phyloP scores from a whole-genome alignment of 768 basidiomycete species.

The Amanita thiersii region DNA sequence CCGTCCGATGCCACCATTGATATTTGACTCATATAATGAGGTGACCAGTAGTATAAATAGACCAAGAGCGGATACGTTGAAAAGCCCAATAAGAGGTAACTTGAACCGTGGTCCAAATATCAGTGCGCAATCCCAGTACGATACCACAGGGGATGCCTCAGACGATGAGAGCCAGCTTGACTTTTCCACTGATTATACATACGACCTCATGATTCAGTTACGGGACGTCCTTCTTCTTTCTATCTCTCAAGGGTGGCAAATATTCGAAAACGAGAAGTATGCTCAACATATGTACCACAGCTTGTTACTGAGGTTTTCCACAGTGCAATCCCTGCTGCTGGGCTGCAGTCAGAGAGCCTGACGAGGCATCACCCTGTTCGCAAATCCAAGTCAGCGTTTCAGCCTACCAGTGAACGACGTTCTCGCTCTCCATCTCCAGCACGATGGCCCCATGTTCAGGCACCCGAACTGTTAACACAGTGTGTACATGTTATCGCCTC shows the following conservation, averaged over 20 bases:
- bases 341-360: neutral
- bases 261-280: slow-evolving; percentile 53
- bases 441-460: slow-evolving; percentile 20
- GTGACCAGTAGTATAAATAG: slow-evolving; percentile 17
- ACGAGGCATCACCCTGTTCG: slow-evolving; percentile 24
- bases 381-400: slow-evolving; percentile 33
- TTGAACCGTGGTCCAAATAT: slow-evolving; percentile 12
- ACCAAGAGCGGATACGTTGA: slow-evolving; percentile 33
- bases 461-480: slow-evolving; percentile 47
- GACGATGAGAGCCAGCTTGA: slow-evolving; percentile 36
- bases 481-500: slow-evolving; percentile 58
- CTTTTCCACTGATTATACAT: slow-evolving; percentile 61
- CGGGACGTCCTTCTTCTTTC: slow-evolving; percentile 53
- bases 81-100: slow-evolving; percentile 27
- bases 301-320: too few relatives aligned
- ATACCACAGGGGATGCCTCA: slow-evolving; percentile 30
- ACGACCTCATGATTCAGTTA: slow-evolving; percentile 55
- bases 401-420: slow-evolving; percentile 28
- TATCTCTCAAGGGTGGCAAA: slow-evolving; percentile 48
- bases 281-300: too few relatives aligned
- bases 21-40: slow-evolving; percentile 33
- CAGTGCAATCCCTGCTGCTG: too few relatives aligned
- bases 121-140: slow-evolving; percentile 13
- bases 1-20: slow-evolving; percentile 44
- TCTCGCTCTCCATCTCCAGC: slow-evolving; percentile 46